A percentile compares a stretch with the other conserved stretches of the same genome.
Evolutionary conservation across 2,329 filamentous ascomycete genomes (phyloP).

Genomic region (Phialophora chinensis): DNA sequence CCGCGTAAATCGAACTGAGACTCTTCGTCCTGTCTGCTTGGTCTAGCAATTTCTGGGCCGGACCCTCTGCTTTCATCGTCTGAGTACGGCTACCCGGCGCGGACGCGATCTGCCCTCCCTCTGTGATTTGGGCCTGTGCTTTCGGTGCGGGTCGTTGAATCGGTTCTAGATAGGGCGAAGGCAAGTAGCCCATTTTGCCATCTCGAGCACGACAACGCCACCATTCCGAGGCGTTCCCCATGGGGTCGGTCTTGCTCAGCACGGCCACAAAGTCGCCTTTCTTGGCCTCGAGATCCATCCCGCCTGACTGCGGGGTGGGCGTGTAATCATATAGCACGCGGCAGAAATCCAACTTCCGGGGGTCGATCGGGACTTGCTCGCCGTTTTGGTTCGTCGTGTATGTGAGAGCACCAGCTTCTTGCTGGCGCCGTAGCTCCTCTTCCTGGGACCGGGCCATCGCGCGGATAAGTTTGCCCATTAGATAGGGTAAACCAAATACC

Average conservation of each 20-base stretch:
- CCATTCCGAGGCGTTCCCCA: conserved; percentile 93
- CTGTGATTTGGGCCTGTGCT: conserved; percentile 51
- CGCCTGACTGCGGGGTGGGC: conserved; percentile 70
- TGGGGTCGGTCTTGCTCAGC: conserved; percentile 86
- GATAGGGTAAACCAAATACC: conserved; percentile 91
- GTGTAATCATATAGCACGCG: conserved; percentile 93
- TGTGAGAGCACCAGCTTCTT: conserved; percentile 58
- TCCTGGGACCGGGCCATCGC: conserved; percentile 82
- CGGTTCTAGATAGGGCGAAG: conserved; percentile 84
- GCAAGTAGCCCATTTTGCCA: conserved; percentile 88
- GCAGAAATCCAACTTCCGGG: conserved; percentile 93
- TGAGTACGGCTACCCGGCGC: conserved; percentile 57
- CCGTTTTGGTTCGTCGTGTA: conserved; percentile 47
- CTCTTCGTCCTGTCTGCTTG: conserved; percentile 43
- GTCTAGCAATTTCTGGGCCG: conserved; percentile 30
- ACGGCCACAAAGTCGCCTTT: conserved; percentile 97
- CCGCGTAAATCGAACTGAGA: conserved; percentile 40
- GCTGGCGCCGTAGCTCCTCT: conserved; percentile 66
- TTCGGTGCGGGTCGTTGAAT: conserved; percentile 61
- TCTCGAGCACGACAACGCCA: conserved; percentile 93
- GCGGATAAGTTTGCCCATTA: conserved; percentile 95
- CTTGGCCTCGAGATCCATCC: conserved; percentile 87
- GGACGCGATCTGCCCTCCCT: conserved; percentile 34
- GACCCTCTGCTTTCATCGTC: conserved; percentile 55
- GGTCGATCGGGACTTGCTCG: conserved; percentile 68